Conservation (phyloP, 768 basidiomycete species). For the Sporobolomyces pararoseus region DNA sequence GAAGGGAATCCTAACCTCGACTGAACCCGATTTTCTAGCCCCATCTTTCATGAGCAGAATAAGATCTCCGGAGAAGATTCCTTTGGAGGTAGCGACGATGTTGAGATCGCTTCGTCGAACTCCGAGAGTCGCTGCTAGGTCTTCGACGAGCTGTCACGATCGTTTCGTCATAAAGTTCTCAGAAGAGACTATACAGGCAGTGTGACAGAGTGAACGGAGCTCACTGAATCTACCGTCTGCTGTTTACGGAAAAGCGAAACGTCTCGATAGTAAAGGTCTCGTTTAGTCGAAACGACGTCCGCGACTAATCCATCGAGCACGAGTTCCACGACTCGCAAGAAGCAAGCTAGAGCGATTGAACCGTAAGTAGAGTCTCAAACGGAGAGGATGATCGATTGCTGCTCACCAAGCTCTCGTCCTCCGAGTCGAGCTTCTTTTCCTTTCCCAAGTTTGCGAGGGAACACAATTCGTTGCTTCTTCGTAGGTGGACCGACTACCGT, state of each 20-base stretch:
- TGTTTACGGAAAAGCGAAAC: slow-evolving; percentile 73
- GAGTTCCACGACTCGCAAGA: slow-evolving; percentile 64
- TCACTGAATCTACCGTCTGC: slow-evolving; percentile 69
- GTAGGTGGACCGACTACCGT: no score
- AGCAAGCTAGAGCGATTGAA: slow-evolving; percentile 56
- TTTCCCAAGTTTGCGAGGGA: slow-evolving; percentile 26
- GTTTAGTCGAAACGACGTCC: slow-evolving; percentile 64
- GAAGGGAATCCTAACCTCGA: background rate
- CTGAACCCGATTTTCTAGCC: background rate
- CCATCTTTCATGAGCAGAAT: slow-evolving; percentile 51
- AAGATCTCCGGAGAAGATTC: slow-evolving; percentile 70
- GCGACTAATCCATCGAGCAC: slow-evolving; percentile 65
- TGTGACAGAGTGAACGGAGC: background rate
- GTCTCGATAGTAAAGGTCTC: slow-evolving; percentile 86
- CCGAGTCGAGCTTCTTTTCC: slow-evolving; percentile 5
- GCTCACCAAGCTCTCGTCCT: slow-evolving; percentile 20
- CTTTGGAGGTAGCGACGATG: slow-evolving; percentile 85
- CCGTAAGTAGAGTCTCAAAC: background rate
- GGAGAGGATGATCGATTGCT: background rate
- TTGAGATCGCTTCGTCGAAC: slow-evolving; percentile 71
- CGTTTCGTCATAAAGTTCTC: no score
- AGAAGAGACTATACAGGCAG: no score
- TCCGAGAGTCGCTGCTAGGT: slow-evolving; percentile 76
- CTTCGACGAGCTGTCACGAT: slow-evolving; percentile 87
- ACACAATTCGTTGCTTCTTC: slow-evolving; percentile 4